Conservation (phyloP, 2,329 filamentous ascomycete species). For the Ophidiomyces ophidiicola region DNA sequence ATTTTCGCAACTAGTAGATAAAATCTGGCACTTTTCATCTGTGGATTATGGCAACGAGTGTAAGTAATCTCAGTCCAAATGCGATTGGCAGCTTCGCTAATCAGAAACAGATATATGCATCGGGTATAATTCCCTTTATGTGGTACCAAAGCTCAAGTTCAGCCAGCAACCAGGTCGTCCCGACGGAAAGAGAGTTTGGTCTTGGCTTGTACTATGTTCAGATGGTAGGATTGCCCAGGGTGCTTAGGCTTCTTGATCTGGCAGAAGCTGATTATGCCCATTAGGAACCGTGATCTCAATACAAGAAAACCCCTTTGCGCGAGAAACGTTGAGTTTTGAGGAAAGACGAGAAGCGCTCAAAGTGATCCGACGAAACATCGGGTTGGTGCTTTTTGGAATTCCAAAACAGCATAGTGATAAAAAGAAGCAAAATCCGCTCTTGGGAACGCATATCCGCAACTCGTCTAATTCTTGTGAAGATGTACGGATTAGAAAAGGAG, state of each 20-base stretch:
- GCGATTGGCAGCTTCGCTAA: conserved; percentile 1
- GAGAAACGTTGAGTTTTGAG: conserved; percentile 24
- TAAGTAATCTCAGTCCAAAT: conserved; percentile 23
- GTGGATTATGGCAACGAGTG: conserved; percentile 57
- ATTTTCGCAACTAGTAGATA: conserved; percentile 50
- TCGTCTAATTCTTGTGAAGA: conserved; percentile 23
- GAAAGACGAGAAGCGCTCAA: conserved; percentile 23
- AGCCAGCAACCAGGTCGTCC: conserved; percentile 29
- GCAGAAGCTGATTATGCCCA: conserved; percentile 11
- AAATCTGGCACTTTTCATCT: conserved; percentile 65
- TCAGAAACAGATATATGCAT: conserved; percentile 50
- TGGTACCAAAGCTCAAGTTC: conserved; percentile 37
- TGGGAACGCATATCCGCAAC: conserved; percentile 36
- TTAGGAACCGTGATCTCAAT: conserved; percentile 59
- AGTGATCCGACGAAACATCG: conserved; percentile 43
- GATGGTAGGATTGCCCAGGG: conserved; percentile 38
- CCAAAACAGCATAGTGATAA: conserved; percentile 41
- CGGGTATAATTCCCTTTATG: conserved; percentile 51
- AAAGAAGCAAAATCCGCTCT: conserved; percentile 39
- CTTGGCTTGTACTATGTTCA: conserved; percentile 57
- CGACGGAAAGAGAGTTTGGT: conserved; percentile 49
- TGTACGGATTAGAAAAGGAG: conserved; percentile 32
- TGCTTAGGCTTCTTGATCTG: not conserved
- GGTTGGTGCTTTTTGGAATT: conserved; percentile 50
- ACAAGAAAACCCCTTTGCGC: conserved; percentile 47